Base-by-base conservation (phyloP, 441 rosid species). In the Bruguiera hainesii region DNA sequence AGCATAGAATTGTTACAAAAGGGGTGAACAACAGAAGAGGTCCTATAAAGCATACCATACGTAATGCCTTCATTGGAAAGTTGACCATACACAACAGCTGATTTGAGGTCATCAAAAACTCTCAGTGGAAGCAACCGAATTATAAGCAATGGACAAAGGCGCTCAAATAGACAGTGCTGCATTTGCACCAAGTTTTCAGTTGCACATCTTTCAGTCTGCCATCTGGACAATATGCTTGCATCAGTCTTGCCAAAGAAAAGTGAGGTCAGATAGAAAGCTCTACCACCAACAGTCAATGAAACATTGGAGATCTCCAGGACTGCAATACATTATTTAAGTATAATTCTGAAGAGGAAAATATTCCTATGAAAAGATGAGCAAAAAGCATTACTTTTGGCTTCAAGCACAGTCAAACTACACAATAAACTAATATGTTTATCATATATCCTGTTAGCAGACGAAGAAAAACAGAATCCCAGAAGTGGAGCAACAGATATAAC, bases 91-190 rank as follows among this genome's bases (percentile, higher is more conserved):
- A 89, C 53, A 55, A 78, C 61, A 64, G 80, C 70, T 37, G 84
- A 84, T 65, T 71, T 74, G 73, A 85, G 80, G 77, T 85, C 78
- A 65, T 85, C 72, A 77, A 94, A 94, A 64, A 94, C 87, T 80
- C 88, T 82, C 66, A 91, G 70, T 6, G 99, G 99, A 82, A 94
- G 97, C 66, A 94, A 64, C 77, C 90, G 84, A 68, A 94, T 72
- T 60, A 94, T 73, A 70, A 94, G 99, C 69, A 94, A 69, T 8
- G 99, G 99, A 81, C 94, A 91, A 66, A 94, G 97, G 65, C 78
- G 89, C 65, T 82, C 87, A 87, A 88, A 94, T 56, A 94, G 79
- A 67, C 71, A 76, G 62, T 78, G 84, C 75, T 84, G 86, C 74
- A 79, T 73, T 69, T 52, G 71, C 71, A 66, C 53, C 3, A 69